Conservation (phyloP, 768 basidiomycete species). For the Leccinum disarticulatum region DNA sequence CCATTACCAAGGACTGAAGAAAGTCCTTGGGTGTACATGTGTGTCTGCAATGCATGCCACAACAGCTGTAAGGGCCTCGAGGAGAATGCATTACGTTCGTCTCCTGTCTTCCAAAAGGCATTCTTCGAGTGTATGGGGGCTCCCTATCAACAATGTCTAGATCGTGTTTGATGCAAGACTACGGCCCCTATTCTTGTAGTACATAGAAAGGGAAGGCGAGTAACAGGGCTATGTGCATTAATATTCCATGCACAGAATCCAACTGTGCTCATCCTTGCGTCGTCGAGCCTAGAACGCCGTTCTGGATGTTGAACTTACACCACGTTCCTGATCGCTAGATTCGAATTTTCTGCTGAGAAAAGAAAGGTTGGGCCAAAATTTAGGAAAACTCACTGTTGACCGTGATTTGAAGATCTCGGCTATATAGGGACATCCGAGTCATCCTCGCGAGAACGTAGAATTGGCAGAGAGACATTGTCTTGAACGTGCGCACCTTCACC, state of each 20-base stretch:
- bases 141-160: too few species aligned
- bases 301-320: slow-evolving; percentile 41
- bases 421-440: slow-evolving; percentile 22
- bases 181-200: not conserved
- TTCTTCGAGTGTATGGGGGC: too few species aligned
- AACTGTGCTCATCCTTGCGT: not conserved
- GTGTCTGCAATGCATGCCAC: not conserved
- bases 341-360: slow-evolving; percentile 2
- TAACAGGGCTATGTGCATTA: not conserved
- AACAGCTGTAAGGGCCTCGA: not conserved
- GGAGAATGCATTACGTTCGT: not conserved
- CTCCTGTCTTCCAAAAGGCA: not conserved
- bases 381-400: slow-evolving; percentile 32
- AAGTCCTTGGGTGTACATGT: too few species aligned
- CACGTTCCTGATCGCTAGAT: slow-evolving; percentile 38
- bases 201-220: not conserved
- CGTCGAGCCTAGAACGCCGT: slow-evolving; percentile 29
- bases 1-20: not conserved
- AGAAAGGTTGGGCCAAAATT: not conserved
- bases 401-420: slow-evolving; percentile 47
- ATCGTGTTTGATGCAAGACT: not conserved
- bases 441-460: too few species aligned
- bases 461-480: too few species aligned
- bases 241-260: not conserved
- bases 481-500: too few species aligned